phyloP scores from a whole-genome alignment of 176 grass and related monocot genomes.

The Rhynchospora breviuscula region DNA sequence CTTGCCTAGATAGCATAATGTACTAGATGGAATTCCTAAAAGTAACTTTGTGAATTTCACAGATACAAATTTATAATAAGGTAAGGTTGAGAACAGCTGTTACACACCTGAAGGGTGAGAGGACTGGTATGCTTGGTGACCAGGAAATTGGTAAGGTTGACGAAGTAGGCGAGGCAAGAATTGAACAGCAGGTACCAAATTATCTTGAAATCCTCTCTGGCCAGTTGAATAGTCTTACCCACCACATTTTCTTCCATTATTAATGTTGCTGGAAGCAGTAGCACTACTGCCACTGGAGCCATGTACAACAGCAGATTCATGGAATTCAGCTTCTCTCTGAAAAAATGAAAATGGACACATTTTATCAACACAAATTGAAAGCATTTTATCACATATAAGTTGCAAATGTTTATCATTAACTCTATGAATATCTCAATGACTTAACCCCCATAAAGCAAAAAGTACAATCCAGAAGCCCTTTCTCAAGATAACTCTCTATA shows the following conservation, averaged over 20 bases:
- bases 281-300: slow-evolving; percentile 49
- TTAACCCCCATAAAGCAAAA: neutral
- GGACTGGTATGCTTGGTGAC: slow-evolving; percentile 59
- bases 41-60: neutral
- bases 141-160: slow-evolving; percentile 63
- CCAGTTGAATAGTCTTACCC: slow-evolving; percentile 31
- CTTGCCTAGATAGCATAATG: neutral
- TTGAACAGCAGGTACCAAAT: slow-evolving; percentile 52
- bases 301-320: slow-evolving; percentile 65
- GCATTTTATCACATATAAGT: neutral
- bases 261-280: slow-evolving; percentile 47
- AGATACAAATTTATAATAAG: neutral
- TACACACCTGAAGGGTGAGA: slow-evolving; percentile 38
- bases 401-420: neutral
- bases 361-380: neutral
- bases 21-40: neutral
- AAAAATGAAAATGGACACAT: neutral
- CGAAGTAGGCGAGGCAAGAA: slow-evolving; percentile 51
- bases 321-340: slow-evolving; percentile 59
- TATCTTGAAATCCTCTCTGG: slow-evolving; percentile 47
- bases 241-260: slow-evolving; percentile 58
- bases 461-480: neutral
- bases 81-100: neutral
- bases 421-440: neutral
- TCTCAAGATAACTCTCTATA: neutral